Base-by-base conservation (phyloP, 2,329 filamentous ascomycete species). In the Paraconiothyrium sp. region DNA sequence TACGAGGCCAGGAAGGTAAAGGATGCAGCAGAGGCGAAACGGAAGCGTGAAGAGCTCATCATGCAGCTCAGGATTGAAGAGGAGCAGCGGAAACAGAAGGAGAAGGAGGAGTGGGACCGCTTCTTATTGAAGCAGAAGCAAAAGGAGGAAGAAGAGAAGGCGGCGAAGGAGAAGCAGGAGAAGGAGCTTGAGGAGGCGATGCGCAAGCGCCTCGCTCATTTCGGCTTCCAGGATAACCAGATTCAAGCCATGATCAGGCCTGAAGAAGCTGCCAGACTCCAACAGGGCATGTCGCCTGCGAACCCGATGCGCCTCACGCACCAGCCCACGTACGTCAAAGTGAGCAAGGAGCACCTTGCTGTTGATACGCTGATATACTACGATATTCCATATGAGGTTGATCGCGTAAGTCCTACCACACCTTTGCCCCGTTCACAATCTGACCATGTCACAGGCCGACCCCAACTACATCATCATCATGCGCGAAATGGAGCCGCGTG, bases 381-480 rank as follows among this genome's bases (percentile, higher is more conserved):
- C 63, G 74, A 81, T 24, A 78, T 84, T 22, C 82, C 81, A 1
- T 84, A 80, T 61, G 81, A 84, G 62, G 78, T 78, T 64, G 83
- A 84, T 65, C 67, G 69, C 34, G 82, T 84, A 78, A 78, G 81
- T 78, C n/a, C 4, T 27, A 24, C 46, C 54, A 51, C 44, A 32
- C 39, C 10, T 50, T 41, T 11, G 10, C n/a, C 8, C 9, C 11
- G 24, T 6, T 43, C 34, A 8, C 11, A 50, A 27, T 51, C 64
- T 64, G 62, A 71, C 56, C 20, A 14, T n/a, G 24, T 6, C 37
- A 27, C 66, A 82, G 81, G 52, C 59, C 69, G 79, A 84, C 67
- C 73, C 76, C 10, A 78, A 83, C 58, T 84, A 80, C 73, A 80
- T 84, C 71, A 82, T 84, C 68, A 81, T 84, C 60, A 75, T 83